These are phyloP conservation scores for Clarireedia sp. DNA, from an alignment of 2,329 filamentous ascomycete genomes.

Conservation along the genomic window DNA sequence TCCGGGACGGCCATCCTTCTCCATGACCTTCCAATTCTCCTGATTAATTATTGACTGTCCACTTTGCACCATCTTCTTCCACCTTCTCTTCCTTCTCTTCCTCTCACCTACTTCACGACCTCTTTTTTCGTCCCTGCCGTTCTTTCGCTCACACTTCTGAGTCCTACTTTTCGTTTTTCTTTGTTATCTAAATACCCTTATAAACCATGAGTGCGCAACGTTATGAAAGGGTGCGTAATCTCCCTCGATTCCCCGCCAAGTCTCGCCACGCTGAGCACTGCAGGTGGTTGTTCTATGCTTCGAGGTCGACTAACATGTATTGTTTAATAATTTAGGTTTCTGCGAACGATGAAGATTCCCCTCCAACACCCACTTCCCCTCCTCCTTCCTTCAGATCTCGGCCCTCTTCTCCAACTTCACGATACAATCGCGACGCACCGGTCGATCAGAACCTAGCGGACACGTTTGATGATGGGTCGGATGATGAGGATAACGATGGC, in stretches of 20 bases:
- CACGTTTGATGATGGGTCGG: constrained; percentile 77
- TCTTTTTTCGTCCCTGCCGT: constrained; percentile 10
- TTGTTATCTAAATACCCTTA: constrained; percentile 15
- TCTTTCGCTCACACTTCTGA: constrained; percentile 15
- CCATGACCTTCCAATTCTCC: constrained; percentile 6
- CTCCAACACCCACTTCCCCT: constrained; percentile 40
- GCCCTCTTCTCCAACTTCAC: constrained; percentile 56
- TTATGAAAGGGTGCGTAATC: constrained; percentile 48
- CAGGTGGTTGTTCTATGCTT: no score
- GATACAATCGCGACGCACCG: constrained; percentile 30
- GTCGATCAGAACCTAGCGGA: constrained; percentile 82
- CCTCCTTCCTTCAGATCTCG: constrained; percentile 85
- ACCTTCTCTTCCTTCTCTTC: constrained; percentile 7
- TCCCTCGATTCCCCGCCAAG: constrained; percentile 4
- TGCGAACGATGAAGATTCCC: constrained; percentile 46
- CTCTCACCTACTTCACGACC: constrained; percentile 9
- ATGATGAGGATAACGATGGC: constrained; percentile 61
- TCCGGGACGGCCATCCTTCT: background rate
- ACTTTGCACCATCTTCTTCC: background rate
- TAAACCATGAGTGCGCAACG: constrained; percentile 29
- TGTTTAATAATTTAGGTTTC: constrained; percentile 39
- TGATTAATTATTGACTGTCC: background rate
- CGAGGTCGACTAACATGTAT: no score
- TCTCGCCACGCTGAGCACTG: constrained; percentile 14
- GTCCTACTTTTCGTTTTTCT: constrained; percentile 18